These are phyloP conservation scores for Apostasia ramifera DNA, from an alignment of 106 monocot species.

Conservation along the genomic window DNA sequence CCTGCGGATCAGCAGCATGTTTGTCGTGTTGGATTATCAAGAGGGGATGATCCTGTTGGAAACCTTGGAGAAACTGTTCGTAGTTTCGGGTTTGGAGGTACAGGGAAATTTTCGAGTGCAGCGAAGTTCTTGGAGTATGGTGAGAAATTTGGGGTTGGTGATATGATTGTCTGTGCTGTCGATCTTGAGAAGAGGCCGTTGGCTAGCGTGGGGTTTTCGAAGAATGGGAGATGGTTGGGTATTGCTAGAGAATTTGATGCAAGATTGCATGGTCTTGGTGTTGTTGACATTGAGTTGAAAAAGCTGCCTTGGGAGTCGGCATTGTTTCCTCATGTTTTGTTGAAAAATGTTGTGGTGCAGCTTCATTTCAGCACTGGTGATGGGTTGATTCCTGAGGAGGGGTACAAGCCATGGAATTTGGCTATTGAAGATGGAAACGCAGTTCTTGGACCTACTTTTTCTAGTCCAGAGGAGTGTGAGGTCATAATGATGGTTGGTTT, in stretches of 20 bases:
- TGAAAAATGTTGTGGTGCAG: constrained; percentile 72
- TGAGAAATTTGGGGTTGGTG: constrained; percentile 47
- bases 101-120: constrained; percentile 53
- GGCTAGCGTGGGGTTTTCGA: constrained; percentile 52
- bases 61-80: constrained; percentile 50
- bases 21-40: constrained; percentile 58
- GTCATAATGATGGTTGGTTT: constrained; percentile 77
- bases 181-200: constrained; percentile 42
- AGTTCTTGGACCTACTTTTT: constrained; percentile 40
- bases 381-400: constrained; percentile 41
- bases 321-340: constrained; percentile 60
- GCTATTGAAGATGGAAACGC: constrained; percentile 49
- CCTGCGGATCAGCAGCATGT: constrained; percentile 49
- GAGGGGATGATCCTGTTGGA: constrained; percentile 50
- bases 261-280: constrained; percentile 28
- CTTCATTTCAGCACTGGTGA: constrained; percentile 49
- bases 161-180: constrained; percentile 53
- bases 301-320: constrained; percentile 39
- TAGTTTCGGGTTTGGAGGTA: constrained; percentile 71
- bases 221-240: constrained; percentile 59
- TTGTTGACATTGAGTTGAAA: constrained; percentile 14
- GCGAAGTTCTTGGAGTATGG: constrained; percentile 53
- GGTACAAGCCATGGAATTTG: constrained; percentile 58
- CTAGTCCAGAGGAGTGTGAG: constrained; percentile 30
- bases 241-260: constrained; percentile 47